Evolutionary conservation across 1,284 basidiomycete genomes (phyloP).

Genomic region (Gastroboletus turbinatus): DNA sequence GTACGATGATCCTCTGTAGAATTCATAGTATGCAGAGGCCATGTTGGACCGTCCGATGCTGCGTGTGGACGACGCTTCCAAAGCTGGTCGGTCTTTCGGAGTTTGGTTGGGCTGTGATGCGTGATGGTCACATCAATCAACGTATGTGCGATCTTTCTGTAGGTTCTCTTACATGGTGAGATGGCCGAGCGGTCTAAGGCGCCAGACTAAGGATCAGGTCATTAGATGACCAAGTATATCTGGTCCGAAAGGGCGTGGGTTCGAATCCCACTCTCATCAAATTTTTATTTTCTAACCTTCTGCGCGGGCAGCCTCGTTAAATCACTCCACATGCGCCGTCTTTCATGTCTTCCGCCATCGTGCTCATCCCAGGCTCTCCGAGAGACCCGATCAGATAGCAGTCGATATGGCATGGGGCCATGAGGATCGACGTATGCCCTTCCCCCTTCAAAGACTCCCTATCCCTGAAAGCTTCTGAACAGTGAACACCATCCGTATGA

Average conservation of each 20-base stretch:
- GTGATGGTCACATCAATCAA: constrained; percentile 20
- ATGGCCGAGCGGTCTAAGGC: constrained; percentile 60
- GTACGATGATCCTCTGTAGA: constrained; percentile 86
- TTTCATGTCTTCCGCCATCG: too few relatives aligned
- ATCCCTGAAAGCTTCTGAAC: too few relatives aligned
- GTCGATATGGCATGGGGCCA: too few relatives aligned
- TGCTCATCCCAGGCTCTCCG: too few relatives aligned
- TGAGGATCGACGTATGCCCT: too few relatives aligned
- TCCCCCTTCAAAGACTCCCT: too few relatives aligned
- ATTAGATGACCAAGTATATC: constrained; percentile 40
- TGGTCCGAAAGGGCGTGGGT: constrained; percentile 66
- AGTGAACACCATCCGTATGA: too few relatives aligned
- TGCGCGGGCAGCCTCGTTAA: constrained; percentile 53
- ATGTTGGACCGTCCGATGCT: constrained; percentile 38
- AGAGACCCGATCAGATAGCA: too few relatives aligned
- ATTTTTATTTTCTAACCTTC: too few relatives aligned
- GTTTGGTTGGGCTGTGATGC: constrained; percentile 14
- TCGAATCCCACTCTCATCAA: constrained; percentile 63
- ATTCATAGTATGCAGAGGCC: constrained; percentile 87
- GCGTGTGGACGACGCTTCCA: constrained; percentile 8
- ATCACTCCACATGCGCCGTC: too few relatives aligned
- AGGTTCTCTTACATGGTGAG: constrained; percentile 2
- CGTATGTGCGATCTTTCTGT: accelerated
- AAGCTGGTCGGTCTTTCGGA: not conserved
- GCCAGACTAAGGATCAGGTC: constrained; percentile 59